Evolutionary conservation across 495 filamentous ascomycete species (phyloP).

Genomic region (Hyaloscypha bicolor): DNA sequence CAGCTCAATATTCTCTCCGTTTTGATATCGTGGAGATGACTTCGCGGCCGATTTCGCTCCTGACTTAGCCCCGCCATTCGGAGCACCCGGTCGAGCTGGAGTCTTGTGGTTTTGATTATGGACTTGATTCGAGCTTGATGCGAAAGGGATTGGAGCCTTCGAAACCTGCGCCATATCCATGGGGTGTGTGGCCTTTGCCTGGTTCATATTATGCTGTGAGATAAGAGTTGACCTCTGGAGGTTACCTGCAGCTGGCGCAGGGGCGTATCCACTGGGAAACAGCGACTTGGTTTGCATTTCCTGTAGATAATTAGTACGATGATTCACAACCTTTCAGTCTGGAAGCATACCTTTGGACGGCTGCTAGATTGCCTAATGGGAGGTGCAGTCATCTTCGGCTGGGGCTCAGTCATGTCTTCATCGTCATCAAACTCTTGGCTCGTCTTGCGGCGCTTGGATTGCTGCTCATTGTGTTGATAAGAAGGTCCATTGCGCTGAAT

Average conservation of each 20-base stretch:
- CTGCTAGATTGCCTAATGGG: slow-evolving; percentile 82
- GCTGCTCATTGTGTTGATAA: slow-evolving; percentile 49
- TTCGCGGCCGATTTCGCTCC: slow-evolving; percentile 58
- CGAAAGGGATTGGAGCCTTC: slow-evolving; percentile 88
- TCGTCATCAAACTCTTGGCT: slow-evolving; percentile 42
- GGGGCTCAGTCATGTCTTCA: slow-evolving; percentile 30
- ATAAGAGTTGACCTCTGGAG: slow-evolving; percentile 33
- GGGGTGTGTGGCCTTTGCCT: slow-evolving; percentile 63
- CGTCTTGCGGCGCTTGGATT: slow-evolving; percentile 62
- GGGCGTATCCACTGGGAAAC: slow-evolving; percentile 64
- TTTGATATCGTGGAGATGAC: slow-evolving; percentile 76
- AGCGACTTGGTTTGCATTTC: slow-evolving; percentile 62
- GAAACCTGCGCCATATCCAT: slow-evolving; percentile 81
- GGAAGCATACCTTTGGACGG: slow-evolving; percentile 64
- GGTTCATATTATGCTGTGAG: slow-evolving; percentile 46
- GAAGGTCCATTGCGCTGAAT: slow-evolving; percentile 46
- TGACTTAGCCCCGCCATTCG: slow-evolving; percentile 46
- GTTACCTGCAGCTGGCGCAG: slow-evolving; percentile 50
- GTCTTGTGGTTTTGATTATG: slow-evolving; percentile 60
- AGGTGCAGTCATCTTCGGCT: slow-evolving; percentile 66
- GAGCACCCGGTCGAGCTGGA: slow-evolving; percentile 50
- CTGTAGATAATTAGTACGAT: slow-evolving; percentile 39
- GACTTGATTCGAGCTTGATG: slow-evolving; percentile 59
- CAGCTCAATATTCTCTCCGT: slow-evolving; percentile 79
- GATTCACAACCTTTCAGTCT: background rate